Percentiles rank a stretch among this genome's conserved stretches.
These are phyloP conservation scores for Mucor piriformis DNA, from an alignment of 371 early-diverging fungal genomes.

Conservation along the genomic window DNA sequence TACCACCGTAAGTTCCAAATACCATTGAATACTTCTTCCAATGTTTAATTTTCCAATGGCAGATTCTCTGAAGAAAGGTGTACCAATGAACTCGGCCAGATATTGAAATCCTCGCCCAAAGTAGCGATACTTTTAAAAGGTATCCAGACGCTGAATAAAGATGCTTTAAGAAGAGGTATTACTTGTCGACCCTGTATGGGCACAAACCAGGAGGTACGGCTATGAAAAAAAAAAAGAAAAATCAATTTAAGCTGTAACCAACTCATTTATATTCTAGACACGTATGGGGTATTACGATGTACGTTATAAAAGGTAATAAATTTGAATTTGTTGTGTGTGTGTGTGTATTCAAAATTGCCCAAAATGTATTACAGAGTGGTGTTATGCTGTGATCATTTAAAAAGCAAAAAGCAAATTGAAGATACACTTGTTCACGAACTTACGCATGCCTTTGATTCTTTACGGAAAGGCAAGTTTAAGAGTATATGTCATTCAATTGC, in stretches of 20 bases:
- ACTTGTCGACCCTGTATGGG: slow-evolving; percentile 48
- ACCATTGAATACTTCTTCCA: not conserved
- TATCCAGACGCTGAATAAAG: slow-evolving; percentile 40
- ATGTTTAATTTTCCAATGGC: not conserved
- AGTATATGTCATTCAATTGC: slow-evolving; percentile 48
- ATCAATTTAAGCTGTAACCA: too few species aligned
- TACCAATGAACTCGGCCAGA: slow-evolving; percentile 35
- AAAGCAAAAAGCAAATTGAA: slow-evolving; percentile 38
- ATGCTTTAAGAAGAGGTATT: slow-evolving; percentile 38
- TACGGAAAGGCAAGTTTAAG: slow-evolving; percentile 40
- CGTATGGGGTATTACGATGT: slow-evolving; percentile 50
- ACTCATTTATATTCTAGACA: too few species aligned
- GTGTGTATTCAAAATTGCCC: not conserved
- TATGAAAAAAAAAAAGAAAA: too few species aligned
- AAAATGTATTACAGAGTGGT: slow-evolving; percentile 35
- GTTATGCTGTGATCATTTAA: slow-evolving; percentile 47
- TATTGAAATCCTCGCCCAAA: slow-evolving; percentile 37
- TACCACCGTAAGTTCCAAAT: slow-evolving; percentile 17
- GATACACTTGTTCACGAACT: slow-evolving; percentile 52
- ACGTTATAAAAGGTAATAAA: slow-evolving; percentile 37
- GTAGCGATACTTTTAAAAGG: slow-evolving; percentile 35
- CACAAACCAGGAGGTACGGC: slow-evolving; percentile 42
- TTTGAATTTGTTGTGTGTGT: not conserved
- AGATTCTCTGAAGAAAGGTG: slow-evolving; percentile 38
- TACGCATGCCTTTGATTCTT: slow-evolving; percentile 50